Percentiles rank a stretch among this genome's conserved stretches.
These are phyloP conservation scores for Santalum album DNA, from an alignment of 164 flowering plant species.

Conservation along the genomic window DNA sequence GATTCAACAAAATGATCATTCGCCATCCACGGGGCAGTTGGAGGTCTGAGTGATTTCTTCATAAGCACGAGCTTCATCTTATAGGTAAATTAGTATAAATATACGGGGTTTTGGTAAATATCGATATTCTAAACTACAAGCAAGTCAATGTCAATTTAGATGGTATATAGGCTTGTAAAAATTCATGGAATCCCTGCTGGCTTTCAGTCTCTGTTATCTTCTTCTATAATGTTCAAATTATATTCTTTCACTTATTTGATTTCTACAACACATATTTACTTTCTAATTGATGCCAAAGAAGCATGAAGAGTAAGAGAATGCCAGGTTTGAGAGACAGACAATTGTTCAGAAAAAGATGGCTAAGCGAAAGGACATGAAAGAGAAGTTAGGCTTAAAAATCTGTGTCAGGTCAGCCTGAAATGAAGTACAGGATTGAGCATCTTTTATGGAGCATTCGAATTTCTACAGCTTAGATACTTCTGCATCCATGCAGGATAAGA, in stretches of 20 bases:
- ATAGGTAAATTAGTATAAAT: background rate
- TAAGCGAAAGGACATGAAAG: constrained; percentile 42
- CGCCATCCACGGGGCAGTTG: constrained; percentile 5
- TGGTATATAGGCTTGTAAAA: no score
- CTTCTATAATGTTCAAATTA: no score
- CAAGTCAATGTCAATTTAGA: no score
- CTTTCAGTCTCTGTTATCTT: no score
- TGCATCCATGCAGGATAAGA: no score
- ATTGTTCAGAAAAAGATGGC: constrained; percentile 45
- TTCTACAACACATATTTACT: no score
- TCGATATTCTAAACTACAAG: no score
- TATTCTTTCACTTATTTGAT: no score
- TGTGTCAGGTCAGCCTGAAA: constrained; percentile 72
- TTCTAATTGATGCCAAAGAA: no score
- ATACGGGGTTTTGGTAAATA: background rate
- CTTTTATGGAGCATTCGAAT: constrained; percentile 50
- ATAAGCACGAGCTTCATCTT: background rate
- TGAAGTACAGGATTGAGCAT: constrained; percentile 89
- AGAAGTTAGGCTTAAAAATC: constrained; percentile 77
- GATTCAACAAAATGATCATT: constrained; percentile 16
- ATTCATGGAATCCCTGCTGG: no score
- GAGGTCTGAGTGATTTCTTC: constrained; percentile 32
- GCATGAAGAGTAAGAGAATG: constrained; percentile 56
- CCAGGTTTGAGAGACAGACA: constrained; percentile 62
- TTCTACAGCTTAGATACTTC: constrained; percentile 9